These are phyloP conservation scores for Circinella minor DNA, from an alignment of 371 early-diverging fungal species.

Conservation along the genomic window DNA sequence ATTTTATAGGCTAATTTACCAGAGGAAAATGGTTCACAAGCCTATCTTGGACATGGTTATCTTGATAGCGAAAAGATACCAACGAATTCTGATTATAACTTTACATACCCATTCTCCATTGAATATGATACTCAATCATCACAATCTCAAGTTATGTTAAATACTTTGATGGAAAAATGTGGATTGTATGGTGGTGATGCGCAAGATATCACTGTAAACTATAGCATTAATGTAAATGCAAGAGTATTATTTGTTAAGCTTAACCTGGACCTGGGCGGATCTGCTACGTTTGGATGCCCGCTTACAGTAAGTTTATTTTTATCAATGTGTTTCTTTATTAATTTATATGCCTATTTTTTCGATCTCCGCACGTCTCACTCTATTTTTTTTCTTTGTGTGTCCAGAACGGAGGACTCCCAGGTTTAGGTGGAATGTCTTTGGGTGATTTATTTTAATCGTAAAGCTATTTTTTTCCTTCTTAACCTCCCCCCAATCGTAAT, in stretches of 20 bases:
- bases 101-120: conserved; percentile 55
- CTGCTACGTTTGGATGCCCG: conserved; percentile 46
- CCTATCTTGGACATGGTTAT: conserved; percentile 44
- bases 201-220: conserved; percentile 37
- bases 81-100: conserved; percentile 36
- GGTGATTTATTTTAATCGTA: not conserved
- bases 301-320: conserved; percentile 29
- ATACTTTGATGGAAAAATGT: conserved; percentile 50
- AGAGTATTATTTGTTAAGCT: conserved; percentile 44
- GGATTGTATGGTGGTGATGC: conserved; percentile 38
- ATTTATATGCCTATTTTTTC: not conserved
- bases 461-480: not conserved
- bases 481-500: not conserved
- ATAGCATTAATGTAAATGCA: conserved; percentile 38
- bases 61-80: conserved; percentile 45
- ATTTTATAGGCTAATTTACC: conserved; percentile 50
- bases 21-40: conserved; percentile 23
- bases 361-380: not conserved
- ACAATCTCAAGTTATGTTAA: conserved; percentile 43
- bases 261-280: conserved; percentile 36
- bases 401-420: conserved; percentile 15
- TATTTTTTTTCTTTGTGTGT: not conserved
- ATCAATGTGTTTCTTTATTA: not conserved
- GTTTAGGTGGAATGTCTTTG: not conserved
- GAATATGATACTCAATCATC: conserved; percentile 41